Conservation (phyloP, 2,329 filamentous ascomycete genomes). For the Stenocarpella maydis region DNA sequence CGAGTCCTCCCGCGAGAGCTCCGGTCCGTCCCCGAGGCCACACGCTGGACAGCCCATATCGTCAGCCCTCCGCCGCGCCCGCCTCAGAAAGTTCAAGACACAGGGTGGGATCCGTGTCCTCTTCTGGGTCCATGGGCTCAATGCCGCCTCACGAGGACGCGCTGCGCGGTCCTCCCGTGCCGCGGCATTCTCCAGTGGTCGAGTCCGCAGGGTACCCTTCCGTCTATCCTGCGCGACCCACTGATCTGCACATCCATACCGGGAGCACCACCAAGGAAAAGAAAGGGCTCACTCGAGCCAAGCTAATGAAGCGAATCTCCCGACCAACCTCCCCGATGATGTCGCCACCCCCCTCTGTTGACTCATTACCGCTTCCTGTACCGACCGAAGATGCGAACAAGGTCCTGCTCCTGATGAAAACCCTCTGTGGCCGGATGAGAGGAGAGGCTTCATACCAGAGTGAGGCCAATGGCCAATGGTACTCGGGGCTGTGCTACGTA, state of each 20-base stretch:
- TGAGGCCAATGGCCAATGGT: conserved; percentile 70
- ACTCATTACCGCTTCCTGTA: conserved; percentile 67
- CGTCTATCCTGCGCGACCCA: conserved; percentile 44
- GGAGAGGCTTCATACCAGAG: conserved; percentile 78
- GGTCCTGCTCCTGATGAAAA: conserved; percentile 79
- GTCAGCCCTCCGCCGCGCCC: conserved; percentile 52
- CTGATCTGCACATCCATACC: conserved; percentile 47
- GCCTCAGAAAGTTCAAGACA: conserved; percentile 61
- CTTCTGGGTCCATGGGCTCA: conserved; percentile 64
- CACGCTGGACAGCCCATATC: conserved; percentile 64
- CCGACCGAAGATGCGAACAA: conserved; percentile 74
- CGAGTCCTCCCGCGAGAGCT: conserved; percentile 51
- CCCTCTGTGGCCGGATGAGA: conserved; percentile 79
- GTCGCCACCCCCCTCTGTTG: conserved; percentile 63
- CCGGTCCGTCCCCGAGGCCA: conserved; percentile 62
- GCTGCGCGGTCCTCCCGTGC: conserved; percentile 44
- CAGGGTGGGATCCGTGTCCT: conserved; percentile 76
- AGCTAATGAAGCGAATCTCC: conserved; percentile 63
- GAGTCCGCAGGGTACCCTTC: conserved; percentile 55
- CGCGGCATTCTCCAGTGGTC: conserved; percentile 50
- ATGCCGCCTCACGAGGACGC: conserved; percentile 60
- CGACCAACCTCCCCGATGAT: conserved; percentile 66
- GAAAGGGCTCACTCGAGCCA: conserved; percentile 53
- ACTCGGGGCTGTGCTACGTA: conserved; percentile 77
- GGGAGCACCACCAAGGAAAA: conserved; percentile 54